Conservation (phyloP, 75 land plant species). For the Pinus tabuliformis region DNA sequence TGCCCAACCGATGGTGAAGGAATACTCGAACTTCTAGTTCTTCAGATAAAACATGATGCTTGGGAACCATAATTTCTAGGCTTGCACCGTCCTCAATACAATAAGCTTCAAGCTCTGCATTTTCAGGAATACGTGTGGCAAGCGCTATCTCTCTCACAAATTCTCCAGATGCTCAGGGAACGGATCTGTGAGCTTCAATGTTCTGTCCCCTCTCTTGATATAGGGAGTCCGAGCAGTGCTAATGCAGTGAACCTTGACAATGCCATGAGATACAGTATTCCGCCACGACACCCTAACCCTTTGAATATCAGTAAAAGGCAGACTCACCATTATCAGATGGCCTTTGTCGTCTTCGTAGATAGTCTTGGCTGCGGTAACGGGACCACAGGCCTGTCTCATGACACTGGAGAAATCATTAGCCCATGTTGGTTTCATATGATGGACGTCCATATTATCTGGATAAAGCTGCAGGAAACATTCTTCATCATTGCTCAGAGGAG, state of each 20-base stretch:
- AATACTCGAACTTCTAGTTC: constrained; percentile 91
- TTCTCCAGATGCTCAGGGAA: constrained; percentile 90
- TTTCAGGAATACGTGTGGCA: constrained; percentile 93
- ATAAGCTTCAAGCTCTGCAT: constrained; percentile 92
- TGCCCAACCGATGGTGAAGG: constrained; percentile 71
- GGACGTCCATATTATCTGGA: constrained; percentile 43
- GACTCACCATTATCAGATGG: constrained; percentile 82
- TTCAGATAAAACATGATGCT: constrained; percentile 75
- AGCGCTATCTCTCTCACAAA: constrained; percentile 91
- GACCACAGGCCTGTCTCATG: constrained; percentile 81
- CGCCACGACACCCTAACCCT: constrained; percentile 93
- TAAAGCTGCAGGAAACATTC: constrained; percentile 53
- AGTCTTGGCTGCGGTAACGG: constrained; percentile 90
- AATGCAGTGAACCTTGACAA: constrained; percentile 78
- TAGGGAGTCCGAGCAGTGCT: constrained; percentile 74
- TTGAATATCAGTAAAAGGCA: constrained; percentile 88
- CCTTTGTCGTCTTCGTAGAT: constrained; percentile 96
- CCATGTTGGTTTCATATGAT: constrained; percentile 67
- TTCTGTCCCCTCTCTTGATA: constrained; percentile 79
- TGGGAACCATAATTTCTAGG: constrained; percentile 95
- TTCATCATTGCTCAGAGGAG: constrained; percentile 47
- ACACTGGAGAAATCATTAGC: constrained; percentile 81
- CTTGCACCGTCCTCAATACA: constrained; percentile 79
- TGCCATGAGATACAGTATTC: constrained; percentile 83
- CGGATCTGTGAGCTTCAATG: constrained; percentile 86